These are phyloP conservation scores for Spiromastix sp. DNA, from an alignment of 2,329 filamentous ascomycete genomes.

Conservation along the genomic window DNA sequence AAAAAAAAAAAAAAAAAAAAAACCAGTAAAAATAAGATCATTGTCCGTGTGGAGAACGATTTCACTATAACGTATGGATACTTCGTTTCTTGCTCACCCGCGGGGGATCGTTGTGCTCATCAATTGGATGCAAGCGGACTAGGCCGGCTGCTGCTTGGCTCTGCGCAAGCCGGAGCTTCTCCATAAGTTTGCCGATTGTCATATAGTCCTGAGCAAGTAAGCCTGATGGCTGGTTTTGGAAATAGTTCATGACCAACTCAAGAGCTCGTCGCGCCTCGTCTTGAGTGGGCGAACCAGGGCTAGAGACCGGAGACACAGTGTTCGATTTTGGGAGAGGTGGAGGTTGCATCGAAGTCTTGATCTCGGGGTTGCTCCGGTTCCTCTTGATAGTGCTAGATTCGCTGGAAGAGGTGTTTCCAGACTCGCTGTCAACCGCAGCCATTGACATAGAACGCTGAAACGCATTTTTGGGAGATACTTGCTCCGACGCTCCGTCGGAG, in stretches of 20 bases:
- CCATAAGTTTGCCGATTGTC: conserved; percentile 69
- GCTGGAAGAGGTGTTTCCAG: conserved; percentile 17
- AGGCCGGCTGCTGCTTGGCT: conserved; percentile 24
- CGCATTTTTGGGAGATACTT: conserved; percentile 44
- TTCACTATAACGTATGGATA: conserved; percentile 30
- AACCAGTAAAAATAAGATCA: not conserved
- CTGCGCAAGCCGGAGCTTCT: conserved; percentile 67
- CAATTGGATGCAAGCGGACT: conserved; percentile 34
- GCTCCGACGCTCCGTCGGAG: conserved; percentile 42
- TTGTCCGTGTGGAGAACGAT: not conserved
- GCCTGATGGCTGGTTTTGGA: conserved; percentile 59
- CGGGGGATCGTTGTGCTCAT: conserved; percentile 31
- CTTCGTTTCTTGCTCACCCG: conserved; percentile 37
- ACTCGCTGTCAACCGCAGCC: conserved; percentile 40
- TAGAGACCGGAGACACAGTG: conserved; percentile 40
- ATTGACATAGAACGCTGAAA: conserved; percentile 32
- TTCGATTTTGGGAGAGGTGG: conserved; percentile 28
- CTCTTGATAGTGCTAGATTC: conserved; percentile 29
- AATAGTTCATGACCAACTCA: conserved; percentile 70
- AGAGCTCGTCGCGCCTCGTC: conserved; percentile 78
- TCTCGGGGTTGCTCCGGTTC: conserved; percentile 35
- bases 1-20: conserved; percentile 1
- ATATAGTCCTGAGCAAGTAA: conserved; percentile 71
- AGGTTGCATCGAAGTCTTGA: conserved; percentile 33
- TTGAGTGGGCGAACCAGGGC: conserved; percentile 60